Percentiles rank a stretch among this genome's conserved stretches.
These are phyloP conservation scores for Penicillium bialowiezense DNA, from an alignment of 495 filamentous ascomycete genomes.

Conservation along the genomic window DNA sequence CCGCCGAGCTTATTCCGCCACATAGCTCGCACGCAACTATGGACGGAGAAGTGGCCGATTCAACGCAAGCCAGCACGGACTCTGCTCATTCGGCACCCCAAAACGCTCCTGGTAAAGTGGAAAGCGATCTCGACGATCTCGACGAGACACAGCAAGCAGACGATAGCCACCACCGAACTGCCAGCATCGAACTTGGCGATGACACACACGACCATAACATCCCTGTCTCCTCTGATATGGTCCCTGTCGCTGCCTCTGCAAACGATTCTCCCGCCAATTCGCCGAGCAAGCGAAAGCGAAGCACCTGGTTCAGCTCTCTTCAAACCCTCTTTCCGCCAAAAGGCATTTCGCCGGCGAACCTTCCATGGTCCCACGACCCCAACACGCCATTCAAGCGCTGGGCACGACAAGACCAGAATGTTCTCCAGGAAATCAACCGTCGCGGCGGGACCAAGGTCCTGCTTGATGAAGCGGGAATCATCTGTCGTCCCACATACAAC, in stretches of 20 bases:
- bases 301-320: constrained; percentile 38
- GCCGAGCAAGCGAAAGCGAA: constrained; percentile 3
- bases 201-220: constrained; percentile 11
- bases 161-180: constrained; percentile 33
- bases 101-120: too few relatives aligned
- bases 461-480: constrained; percentile 35
- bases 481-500: constrained; percentile 20
- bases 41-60: not conserved
- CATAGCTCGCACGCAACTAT: not conserved
- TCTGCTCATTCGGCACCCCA: too few relatives aligned
- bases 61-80: not conserved
- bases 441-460: constrained; percentile 27
- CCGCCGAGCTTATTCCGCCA: too few relatives aligned
- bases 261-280: constrained; percentile 1
- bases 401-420: constrained; percentile 37
- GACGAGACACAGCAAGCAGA: constrained; percentile 17
- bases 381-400: constrained; percentile 45
- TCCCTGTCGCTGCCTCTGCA: not conserved
- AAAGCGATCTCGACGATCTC: constrained; percentile 13
- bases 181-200: constrained; percentile 44
- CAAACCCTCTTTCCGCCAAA: constrained; percentile 26
- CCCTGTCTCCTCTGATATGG: not conserved
- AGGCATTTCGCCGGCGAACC: constrained; percentile 19
- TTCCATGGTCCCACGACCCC: constrained; percentile 33
- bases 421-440: constrained; percentile 25